Percentiles rank a stretch among this genome's conserved stretches.
These are phyloP conservation scores for Backusella parvicylindrica DNA, from an alignment of 192 early-diverging fungal genomes.

Conservation along the genomic window DNA sequence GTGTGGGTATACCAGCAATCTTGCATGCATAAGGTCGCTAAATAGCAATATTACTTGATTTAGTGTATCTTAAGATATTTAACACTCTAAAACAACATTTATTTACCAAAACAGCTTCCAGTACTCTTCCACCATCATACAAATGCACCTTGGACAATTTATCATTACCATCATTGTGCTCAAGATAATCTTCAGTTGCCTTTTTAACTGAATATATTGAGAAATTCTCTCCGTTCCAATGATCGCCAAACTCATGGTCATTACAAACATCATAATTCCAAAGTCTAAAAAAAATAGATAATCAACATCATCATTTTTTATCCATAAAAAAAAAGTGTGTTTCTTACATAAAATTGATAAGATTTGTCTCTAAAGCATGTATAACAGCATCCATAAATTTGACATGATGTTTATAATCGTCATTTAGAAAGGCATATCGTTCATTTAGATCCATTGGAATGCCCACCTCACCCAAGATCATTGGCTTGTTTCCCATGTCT, in stretches of 20 bases:
- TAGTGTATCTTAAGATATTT: not conserved
- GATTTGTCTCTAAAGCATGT: slow-evolving; percentile 64
- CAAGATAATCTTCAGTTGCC: not conserved
- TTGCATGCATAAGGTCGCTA: slow-evolving; percentile 78
- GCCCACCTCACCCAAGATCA: slow-evolving; percentile 77
- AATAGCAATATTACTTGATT: not conserved
- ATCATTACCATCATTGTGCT: not conserved
- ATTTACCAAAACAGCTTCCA: slow-evolving; percentile 72
- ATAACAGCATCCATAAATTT: slow-evolving; percentile 79
- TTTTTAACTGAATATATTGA: slow-evolving; percentile 57
- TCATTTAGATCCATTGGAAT: slow-evolving; percentile 89
- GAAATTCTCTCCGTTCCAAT: slow-evolving; percentile 88
- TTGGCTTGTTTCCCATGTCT: slow-evolving; percentile 62
- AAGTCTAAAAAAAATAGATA: slow-evolving; percentile 37
- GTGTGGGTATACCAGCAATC: slow-evolving; percentile 61
- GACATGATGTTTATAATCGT: slow-evolving; percentile 69
- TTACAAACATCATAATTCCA: slow-evolving; percentile 88
- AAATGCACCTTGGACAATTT: slow-evolving; percentile 25
- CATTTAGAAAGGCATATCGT: slow-evolving; percentile 62
- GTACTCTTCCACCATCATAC: slow-evolving; percentile 70
- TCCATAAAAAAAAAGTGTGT: not conserved
- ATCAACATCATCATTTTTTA: not conserved
- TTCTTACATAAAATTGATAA: slow-evolving; percentile 72
- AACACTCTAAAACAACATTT: not conserved
- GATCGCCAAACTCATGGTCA: slow-evolving; percentile 75